Conservation (phyloP, 192 early-diverging fungal species). For the Piromyces finnis region DNA sequence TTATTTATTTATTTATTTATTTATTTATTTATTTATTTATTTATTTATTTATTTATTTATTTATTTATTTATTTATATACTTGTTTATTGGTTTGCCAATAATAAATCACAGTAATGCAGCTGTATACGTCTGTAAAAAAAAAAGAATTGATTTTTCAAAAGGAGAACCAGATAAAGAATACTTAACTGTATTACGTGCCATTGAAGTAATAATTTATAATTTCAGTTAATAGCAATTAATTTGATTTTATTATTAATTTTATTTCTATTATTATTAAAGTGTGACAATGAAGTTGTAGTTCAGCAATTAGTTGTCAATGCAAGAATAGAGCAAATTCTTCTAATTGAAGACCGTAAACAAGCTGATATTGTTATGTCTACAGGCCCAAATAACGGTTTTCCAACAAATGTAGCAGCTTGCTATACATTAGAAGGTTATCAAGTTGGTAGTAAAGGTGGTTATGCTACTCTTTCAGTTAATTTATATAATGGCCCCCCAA, state of each 20-base stretch:
- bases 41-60: too few relatives aligned
- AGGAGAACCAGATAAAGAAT: slow-evolving; percentile 40
- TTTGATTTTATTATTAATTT: neutral
- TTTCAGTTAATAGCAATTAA: too few relatives aligned
- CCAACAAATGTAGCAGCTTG: slow-evolving; percentile 45
- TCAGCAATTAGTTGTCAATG: slow-evolving; percentile 47
- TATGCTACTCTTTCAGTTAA: neutral
- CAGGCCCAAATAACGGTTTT: slow-evolving; percentile 16
- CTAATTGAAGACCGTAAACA: slow-evolving; percentile 33
- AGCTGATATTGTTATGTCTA: slow-evolving; percentile 28
- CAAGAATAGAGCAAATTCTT: slow-evolving; percentile 48
- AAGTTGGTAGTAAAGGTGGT: slow-evolving; percentile 31
- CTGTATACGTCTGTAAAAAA: slow-evolving; percentile 36
- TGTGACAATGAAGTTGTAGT: slow-evolving; percentile 52
- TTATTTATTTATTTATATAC: too few relatives aligned
- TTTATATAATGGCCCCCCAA: neutral
- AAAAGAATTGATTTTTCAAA: slow-evolving; percentile 48
- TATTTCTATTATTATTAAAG: slow-evolving; percentile 9
- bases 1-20: too few relatives aligned
- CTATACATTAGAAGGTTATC: slow-evolving; percentile 34
- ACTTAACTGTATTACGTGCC: slow-evolving; percentile 38
- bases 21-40: too few relatives aligned
- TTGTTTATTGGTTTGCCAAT: too few relatives aligned
- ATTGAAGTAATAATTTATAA: neutral
- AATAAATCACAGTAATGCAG: slow-evolving; percentile 17